phyloP scores from a whole-genome alignment of 1,284 basidiomycete species.

The Amylostereum areolatum region DNA sequence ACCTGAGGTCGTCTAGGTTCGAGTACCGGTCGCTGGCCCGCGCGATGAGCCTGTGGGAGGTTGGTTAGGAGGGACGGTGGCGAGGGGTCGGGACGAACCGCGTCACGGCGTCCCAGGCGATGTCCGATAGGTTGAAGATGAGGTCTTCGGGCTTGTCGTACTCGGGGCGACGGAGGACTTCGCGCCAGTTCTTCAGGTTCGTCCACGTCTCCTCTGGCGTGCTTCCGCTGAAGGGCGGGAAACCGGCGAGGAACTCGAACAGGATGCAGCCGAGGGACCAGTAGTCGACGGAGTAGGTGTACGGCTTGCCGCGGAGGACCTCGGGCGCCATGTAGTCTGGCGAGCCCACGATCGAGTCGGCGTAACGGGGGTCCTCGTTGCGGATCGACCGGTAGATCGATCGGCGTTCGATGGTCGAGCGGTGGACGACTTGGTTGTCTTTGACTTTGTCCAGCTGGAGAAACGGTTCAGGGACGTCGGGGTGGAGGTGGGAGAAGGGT shows the following conservation, averaged over 20 bases:
- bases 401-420: conserved; percentile 92
- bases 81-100: conserved; percentile 42
- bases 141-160: conserved; percentile 96
- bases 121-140: conserved; percentile 93
- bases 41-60: conserved; percentile 50
- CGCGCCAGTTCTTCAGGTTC: conserved; percentile 97
- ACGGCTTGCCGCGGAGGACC: conserved; percentile 91
- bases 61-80: not conserved
- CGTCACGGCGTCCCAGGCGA: conserved; percentile 95
- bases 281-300: conserved; percentile 94
- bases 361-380: conserved; percentile 88
- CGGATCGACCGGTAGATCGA: conserved; percentile 94
- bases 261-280: conserved; percentile 99
- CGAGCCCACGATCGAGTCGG: conserved; percentile 97
- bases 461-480: not conserved
- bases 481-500: conserved; percentile 11
- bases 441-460: conserved; percentile 91
- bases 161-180: conserved; percentile 85
- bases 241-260: conserved; percentile 96
- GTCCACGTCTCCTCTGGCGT: conserved; percentile 99
- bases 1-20: conserved; percentile 67
- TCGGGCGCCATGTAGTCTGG: conserved; percentile 97
- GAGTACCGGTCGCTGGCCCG: conserved; percentile 79
- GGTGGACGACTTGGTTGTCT: conserved; percentile 85
- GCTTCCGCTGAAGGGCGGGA: conserved; percentile 95